Evolutionary conservation across 768 basidiomycete genomes (phyloP), one percentile per base, ranked within the genome.

Genomic region (Phanerodontia chrysosporium): DNA sequence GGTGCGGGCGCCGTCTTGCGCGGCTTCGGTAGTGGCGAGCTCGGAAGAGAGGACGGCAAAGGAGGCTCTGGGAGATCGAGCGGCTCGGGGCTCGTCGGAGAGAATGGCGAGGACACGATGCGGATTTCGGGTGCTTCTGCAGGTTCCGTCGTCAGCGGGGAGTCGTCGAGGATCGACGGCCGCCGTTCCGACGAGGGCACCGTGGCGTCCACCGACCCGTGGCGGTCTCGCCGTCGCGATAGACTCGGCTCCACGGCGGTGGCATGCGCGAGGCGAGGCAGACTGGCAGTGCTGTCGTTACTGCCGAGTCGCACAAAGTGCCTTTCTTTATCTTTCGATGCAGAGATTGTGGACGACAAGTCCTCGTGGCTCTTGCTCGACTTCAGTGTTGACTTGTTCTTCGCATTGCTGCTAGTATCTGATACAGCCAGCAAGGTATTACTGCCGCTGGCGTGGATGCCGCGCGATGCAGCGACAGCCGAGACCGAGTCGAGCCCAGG

Each of bases 291-390:
- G 62, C 73, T 74, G 30, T 74, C 73, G 24, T 69, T 71, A 53
- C 68, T 67, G 16, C 61, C 59, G n/a, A 65, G 64, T 16, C 70
- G 64, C 49, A 35, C 32, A 7, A 61, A 35, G 18, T 42, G 39
- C 39, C 29, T 22, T 36, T 48, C 66, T 63, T 5, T 46, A 25
- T 14, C 56, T 42, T 27, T 45, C 45, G n/a, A n/a, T n/a, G n/a
- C n/a, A 71, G 69, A 22, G 9, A 49, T 76, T 70, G n/a, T n/a
- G n/a, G n/a, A n/a, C n/a, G n/a, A n/a, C 22, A 89, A 57, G 61
- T 83, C 77, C 68, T 90, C 88, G 30, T 80, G 82, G 64, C 89
- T 91, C 63, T 83, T 83, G 70, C 83, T 86, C 30, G 80, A 69
- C 69, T 89, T 90, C 57, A 86, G 60, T 5, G 77, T 72, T 60